Evolutionary conservation across 768 basidiomycete genomes (phyloP).

Genomic region (Holtermanniella nyarrowii): DNA sequence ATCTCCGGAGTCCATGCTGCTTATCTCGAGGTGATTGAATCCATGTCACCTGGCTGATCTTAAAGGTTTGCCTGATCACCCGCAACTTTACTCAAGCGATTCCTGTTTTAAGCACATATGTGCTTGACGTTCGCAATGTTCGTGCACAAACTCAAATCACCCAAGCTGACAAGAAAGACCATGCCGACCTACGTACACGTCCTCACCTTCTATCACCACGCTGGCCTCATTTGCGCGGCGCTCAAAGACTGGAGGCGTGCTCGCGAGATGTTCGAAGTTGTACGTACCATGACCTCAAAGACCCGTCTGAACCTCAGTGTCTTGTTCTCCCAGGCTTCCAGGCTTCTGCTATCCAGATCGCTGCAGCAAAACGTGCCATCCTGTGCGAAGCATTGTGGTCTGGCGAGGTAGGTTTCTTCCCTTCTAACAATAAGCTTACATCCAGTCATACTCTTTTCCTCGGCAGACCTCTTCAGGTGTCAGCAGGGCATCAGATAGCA

Average conservation of each 20-base stretch:
- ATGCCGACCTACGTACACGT: slow-evolving; percentile 24
- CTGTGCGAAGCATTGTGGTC: slow-evolving; percentile 22
- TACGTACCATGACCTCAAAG: slow-evolving; percentile 5
- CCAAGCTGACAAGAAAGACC: slow-evolving; percentile 3
- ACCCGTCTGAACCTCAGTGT: slow-evolving; percentile 8
- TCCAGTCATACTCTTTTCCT: slow-evolving; percentile 10
- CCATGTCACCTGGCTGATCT: neutral
- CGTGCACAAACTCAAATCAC: neutral
- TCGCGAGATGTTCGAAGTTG: slow-evolving; percentile 14
- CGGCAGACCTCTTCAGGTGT: slow-evolving; percentile 16
- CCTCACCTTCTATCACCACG: slow-evolving; percentile 32
- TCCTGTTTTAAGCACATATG: too few species aligned
- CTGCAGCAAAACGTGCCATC: slow-evolving; percentile 28
- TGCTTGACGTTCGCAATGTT: neutral
- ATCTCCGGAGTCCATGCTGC: slow-evolving; percentile 19
- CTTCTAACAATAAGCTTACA: neutral
- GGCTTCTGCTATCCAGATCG: slow-evolving; percentile 28
- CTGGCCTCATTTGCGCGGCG: slow-evolving; percentile 23
- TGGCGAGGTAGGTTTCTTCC: slow-evolving; percentile 21
- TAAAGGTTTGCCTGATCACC: too few species aligned
- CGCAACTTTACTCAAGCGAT: too few species aligned
- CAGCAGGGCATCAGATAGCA: slow-evolving; percentile 16
- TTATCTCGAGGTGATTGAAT: slow-evolving; percentile 24
- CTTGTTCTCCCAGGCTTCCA: slow-evolving; percentile 22
- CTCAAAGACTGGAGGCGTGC: slow-evolving; percentile 13